phyloP scores from a whole-genome alignment of 495 filamentous ascomycete genomes.

The Parmelia sp. region DNA sequence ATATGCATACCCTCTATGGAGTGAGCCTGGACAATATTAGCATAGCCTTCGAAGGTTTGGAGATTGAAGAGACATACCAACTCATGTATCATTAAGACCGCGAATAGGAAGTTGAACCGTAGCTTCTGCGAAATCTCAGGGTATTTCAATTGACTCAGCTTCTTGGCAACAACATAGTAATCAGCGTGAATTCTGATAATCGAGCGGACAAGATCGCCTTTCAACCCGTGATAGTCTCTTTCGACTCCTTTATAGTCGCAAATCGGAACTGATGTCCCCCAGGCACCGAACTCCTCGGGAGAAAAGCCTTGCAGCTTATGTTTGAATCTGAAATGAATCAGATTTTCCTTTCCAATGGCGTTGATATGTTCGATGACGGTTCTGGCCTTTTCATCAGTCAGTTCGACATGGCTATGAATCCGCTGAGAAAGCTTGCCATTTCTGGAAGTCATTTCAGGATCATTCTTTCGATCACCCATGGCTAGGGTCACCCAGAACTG shows the following conservation, averaged over 20 bases:
- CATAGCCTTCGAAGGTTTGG: background rate
- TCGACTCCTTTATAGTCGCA: slow-evolving; percentile 22
- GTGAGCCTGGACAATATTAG: slow-evolving; percentile 16
- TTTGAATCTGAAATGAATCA: slow-evolving; percentile 26
- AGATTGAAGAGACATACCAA: slow-evolving; percentile 1
- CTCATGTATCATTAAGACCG: slow-evolving; percentile 26
- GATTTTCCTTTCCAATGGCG: slow-evolving; percentile 17
- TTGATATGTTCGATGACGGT: slow-evolving; percentile 21
- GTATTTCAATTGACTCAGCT: slow-evolving; percentile 24
- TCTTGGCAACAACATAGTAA: slow-evolving; percentile 25
- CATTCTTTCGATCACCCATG: slow-evolving; percentile 19
- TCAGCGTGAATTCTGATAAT: slow-evolving; percentile 23
- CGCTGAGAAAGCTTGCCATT: slow-evolving; percentile 20
- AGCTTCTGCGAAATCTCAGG: slow-evolving; percentile 27
- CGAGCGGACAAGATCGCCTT: slow-evolving; percentile 20
- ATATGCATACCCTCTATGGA: slow-evolving; percentile 24
- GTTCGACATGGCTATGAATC: slow-evolving; percentile 23
- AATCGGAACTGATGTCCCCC: slow-evolving; percentile 17
- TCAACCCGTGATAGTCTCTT: slow-evolving; percentile 8
- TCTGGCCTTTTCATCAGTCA: slow-evolving; percentile 20
- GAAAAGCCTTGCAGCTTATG: slow-evolving; percentile 8
- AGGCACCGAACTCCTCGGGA: slow-evolving; percentile 5
- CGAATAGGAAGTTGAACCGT: slow-evolving; percentile 26
- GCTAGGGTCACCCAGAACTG: slow-evolving; percentile 29
- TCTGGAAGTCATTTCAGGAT: slow-evolving; percentile 21